Evolutionary conservation across 2,329 filamentous ascomycete species (phyloP).

Genomic region (Aureobasidium vineae): DNA sequence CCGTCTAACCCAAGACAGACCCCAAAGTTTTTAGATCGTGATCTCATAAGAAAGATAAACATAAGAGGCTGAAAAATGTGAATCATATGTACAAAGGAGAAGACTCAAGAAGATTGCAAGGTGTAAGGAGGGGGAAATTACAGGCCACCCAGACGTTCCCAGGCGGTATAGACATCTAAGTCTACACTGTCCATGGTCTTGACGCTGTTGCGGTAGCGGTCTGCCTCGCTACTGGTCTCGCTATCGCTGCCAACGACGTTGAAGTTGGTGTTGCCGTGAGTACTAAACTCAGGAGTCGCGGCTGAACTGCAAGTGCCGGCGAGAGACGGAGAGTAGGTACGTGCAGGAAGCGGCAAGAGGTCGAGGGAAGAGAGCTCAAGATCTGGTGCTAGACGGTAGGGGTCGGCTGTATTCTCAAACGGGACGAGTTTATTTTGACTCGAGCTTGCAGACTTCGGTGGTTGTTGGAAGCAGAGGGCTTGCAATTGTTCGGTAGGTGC

Average conservation of each 20-base stretch:
- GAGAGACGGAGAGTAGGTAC: constrained; percentile 14
- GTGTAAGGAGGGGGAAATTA: background rate
- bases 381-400: constrained; percentile 28
- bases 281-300: constrained; percentile 22
- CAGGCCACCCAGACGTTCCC: constrained; percentile 25
- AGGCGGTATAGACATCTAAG: constrained; percentile 27
- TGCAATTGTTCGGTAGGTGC: constrained; percentile 5
- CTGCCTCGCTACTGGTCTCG: constrained; percentile 6
- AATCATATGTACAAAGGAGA: constrained; percentile 18
- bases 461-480: constrained; percentile 16
- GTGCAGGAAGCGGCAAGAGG: constrained; percentile 24
- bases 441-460: constrained; percentile 19
- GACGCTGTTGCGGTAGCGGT: constrained; percentile 17
- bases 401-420: constrained; percentile 27
- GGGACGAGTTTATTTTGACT: constrained; percentile 25
- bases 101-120: background rate
- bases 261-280: constrained; percentile 1
- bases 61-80: background rate
- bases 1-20: background rate
- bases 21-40: constrained; percentile 9
- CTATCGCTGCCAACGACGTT: constrained; percentile 5
- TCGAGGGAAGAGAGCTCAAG: constrained; percentile 29
- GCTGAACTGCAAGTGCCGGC: constrained; percentile 23
- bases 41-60: constrained; percentile 9
- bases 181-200: constrained; percentile 27